phyloP scores from a whole-genome alignment of 2,329 filamentous ascomycete genomes.

The Ramularia collo-cygni region DNA sequence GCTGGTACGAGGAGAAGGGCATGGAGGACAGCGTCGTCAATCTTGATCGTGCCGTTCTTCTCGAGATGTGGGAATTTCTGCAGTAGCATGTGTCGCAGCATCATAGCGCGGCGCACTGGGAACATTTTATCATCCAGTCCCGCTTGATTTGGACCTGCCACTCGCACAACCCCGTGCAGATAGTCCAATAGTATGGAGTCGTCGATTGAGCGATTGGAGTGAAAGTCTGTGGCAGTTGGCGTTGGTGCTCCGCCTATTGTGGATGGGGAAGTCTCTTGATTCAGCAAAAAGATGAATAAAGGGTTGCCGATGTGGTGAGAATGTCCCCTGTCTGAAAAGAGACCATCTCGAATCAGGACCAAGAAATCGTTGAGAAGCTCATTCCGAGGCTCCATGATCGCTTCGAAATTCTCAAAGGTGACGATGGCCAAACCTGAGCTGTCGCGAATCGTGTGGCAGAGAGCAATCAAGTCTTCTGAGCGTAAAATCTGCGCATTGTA shows the following conservation, averaged over 20 bases:
- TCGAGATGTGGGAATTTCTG: slow-evolving; percentile 28
- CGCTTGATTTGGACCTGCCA: slow-evolving; percentile 26
- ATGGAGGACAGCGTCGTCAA: slow-evolving; percentile 31
- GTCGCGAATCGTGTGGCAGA: slow-evolving; percentile 28
- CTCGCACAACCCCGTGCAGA: slow-evolving; percentile 27
- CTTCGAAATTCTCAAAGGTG: slow-evolving; percentile 28
- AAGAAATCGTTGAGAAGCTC: slow-evolving; percentile 25
- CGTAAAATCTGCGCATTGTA: slow-evolving; percentile 27
- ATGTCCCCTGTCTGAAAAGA: slow-evolving; percentile 25
- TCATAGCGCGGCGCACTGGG: slow-evolving; percentile 27
- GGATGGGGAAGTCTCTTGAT: slow-evolving; percentile 22
- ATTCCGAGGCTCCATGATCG: slow-evolving; percentile 22
- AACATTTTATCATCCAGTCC: slow-evolving; percentile 25
- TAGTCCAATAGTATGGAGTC: slow-evolving; percentile 26
- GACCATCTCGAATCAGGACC: slow-evolving; percentile 26
- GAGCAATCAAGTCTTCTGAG: slow-evolving; percentile 22
- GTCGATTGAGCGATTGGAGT: slow-evolving; percentile 16
- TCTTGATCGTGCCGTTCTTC: slow-evolving; percentile 24
- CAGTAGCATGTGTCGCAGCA: slow-evolving; percentile 28
- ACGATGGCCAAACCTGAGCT: slow-evolving; percentile 25
- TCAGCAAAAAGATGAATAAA: slow-evolving; percentile 28
- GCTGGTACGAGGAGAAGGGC: slow-evolving; percentile 28
- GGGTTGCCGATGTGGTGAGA: slow-evolving; percentile 23
- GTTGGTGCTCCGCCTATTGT: slow-evolving; percentile 22
- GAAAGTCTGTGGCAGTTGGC: slow-evolving; percentile 19